phyloP scores from a whole-genome alignment of 768 basidiomycete genomes.

The Xerocomellus chrysenteron region DNA sequence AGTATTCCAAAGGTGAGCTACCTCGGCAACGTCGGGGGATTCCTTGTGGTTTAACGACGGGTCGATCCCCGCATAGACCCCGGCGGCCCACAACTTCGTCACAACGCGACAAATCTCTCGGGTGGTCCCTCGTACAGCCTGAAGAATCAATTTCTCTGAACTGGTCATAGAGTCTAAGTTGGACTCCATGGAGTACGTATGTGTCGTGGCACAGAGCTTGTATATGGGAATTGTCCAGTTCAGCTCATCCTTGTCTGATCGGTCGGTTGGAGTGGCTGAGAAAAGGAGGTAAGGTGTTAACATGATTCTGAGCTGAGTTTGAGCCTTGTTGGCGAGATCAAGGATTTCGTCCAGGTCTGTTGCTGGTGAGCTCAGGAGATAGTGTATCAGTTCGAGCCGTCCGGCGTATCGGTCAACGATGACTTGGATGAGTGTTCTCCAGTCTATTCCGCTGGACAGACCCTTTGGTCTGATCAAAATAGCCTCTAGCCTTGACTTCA shows the following conservation, averaged over 20 bases:
- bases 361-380: conserved; percentile 20
- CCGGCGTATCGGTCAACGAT: conserved; percentile 33
- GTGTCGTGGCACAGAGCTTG: conserved; percentile 28
- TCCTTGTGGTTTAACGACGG: not conserved
- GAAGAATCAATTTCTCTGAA: conserved; percentile 30
- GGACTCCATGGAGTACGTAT: conserved; percentile 17
- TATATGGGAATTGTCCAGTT: conserved; percentile 34
- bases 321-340: conserved; percentile 10
- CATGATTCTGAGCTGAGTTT: conserved; percentile 27
- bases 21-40: not conserved
- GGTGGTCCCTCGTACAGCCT: conserved; percentile 33
- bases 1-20: conserved; percentile 8
- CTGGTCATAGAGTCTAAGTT: conserved; percentile 19
- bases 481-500: conserved; percentile 7
- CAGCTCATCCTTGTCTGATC: not conserved
- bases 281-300: conserved; percentile 30
- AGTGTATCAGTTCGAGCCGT: conserved; percentile 28
- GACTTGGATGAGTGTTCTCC: conserved; percentile 30
- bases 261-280: conserved; percentile 5
- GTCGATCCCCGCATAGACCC: conserved; percentile 25
- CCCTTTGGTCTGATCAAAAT: conserved; percentile 10
- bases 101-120: conserved; percentile 47
- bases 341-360: conserved; percentile 1
- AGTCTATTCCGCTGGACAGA: conserved; percentile 33
- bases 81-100: conserved; percentile 49